Evolutionary conservation across 1,284 basidiomycete genomes (phyloP), one percentile per base, ranked within the genome.

Genomic region (Stereum hirsutum): DNA sequence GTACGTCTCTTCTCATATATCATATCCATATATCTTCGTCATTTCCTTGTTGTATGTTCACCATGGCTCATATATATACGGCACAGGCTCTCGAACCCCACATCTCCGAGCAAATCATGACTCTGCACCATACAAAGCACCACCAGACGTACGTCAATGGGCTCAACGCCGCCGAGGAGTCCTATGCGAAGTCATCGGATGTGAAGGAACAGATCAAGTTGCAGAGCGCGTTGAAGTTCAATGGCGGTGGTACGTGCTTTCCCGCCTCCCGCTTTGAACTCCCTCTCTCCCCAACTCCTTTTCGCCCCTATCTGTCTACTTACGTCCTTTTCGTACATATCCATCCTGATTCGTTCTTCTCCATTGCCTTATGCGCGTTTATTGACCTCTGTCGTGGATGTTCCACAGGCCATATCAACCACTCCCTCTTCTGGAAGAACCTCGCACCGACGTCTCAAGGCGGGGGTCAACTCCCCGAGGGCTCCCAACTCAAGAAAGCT

Each of bases 401-500:
- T 35, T 24, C 6, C 34, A 43, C 54, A 83, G 82, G 84, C 5
- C 87, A 89, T 63, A 86, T 89, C 68, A 92, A 91, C 70, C 90
- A 94, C 72, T 81, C 88, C 24, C 77, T 95, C 51, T 95, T 95
- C 75, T 94, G 91, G 92, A 86, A 83, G 70, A 94, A 91, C 72
- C 74, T 91, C 46, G 77, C 85, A 3, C 81, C 81, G 1, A 56
- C 71, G 19, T 67, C 64, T 45, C 57, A 65, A 48, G 65, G 65
- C 51, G 81, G 87, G 48, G 83, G 82, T 52, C 68, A 74, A 46
- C 70, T 90, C 52, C 57, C 70, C 49, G 73, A 76, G 7, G 79
- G 81, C 10, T 66, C 74, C 21, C n/a, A n/a, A n/a, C 72, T 94
- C 57, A 85, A 82, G 63, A 60, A 74, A 12, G 83, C 81, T 41